These are phyloP conservation scores for Alternaria triticimaculans DNA, from an alignment of 2,329 filamentous ascomycete genomes.

Conservation along the genomic window DNA sequence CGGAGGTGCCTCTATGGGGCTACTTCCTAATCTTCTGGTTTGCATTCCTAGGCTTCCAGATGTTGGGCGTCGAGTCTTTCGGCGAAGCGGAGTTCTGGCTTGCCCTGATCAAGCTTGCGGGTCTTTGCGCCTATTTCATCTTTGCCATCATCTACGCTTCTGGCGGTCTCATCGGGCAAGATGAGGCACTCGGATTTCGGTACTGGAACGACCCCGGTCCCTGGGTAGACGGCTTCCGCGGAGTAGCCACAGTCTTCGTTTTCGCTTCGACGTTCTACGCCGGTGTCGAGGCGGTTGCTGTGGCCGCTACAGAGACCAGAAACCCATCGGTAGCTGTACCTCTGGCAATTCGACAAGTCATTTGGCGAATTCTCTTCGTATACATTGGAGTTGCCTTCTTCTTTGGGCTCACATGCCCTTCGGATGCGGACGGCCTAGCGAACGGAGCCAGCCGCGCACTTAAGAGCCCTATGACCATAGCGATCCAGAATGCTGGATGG, in stretches of 20 bases:
- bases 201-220: conserved; percentile 52
- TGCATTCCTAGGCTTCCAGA: conserved; percentile 47
- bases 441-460: conserved; percentile 68
- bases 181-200: conserved; percentile 39
- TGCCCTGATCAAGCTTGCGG: conserved; percentile 49
- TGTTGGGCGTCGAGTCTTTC: conserved; percentile 51
- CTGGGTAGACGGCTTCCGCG: conserved; percentile 50
- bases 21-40: conserved; percentile 53
- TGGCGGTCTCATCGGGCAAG: conserved; percentile 41
- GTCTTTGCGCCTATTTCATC: conserved; percentile 49
- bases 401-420: conserved; percentile 71
- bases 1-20: conserved; percentile 52
- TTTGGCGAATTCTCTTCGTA: conserved; percentile 53
- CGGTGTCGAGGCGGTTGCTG: conserved; percentile 45
- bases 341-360: conserved; percentile 55
- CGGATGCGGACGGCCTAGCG: conserved; percentile 68
- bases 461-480: conserved; percentile 58
- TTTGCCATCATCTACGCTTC: conserved; percentile 50
- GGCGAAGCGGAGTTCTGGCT: conserved; percentile 55
- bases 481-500: conserved; percentile 75
- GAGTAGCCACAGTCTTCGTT: conserved; percentile 53
- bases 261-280: conserved; percentile 52
- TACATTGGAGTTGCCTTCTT: conserved; percentile 54
- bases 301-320: conserved; percentile 46
- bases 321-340: conserved; percentile 57